Conservation (phyloP, 1,284 basidiomycete genomes). For the Peniophora sp. region DNA sequence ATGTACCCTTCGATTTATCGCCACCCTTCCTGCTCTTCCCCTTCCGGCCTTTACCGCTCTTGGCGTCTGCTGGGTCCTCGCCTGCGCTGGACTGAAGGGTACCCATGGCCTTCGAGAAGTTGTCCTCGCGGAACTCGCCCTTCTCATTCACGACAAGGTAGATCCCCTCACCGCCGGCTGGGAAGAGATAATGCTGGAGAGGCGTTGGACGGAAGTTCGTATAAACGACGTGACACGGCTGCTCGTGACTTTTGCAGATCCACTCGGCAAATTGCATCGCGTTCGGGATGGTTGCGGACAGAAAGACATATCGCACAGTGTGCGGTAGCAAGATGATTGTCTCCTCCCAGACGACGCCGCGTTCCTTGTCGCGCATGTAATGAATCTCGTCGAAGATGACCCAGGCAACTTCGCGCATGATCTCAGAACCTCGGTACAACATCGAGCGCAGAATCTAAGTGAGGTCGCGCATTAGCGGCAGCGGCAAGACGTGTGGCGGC, state of each 20-base stretch:
- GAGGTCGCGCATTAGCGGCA: background rate
- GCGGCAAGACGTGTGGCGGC: background rate
- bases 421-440: constrained; percentile 97
- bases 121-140: constrained; percentile 94
- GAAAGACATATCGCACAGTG: constrained; percentile 94
- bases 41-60: constrained; percentile 76
- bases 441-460: constrained; percentile 93
- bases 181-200: constrained; percentile 97
- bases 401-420: constrained; percentile 99
- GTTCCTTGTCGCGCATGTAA: constrained; percentile 98
- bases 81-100: constrained; percentile 79
- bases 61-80: constrained; percentile 89
- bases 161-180: constrained; percentile 93
- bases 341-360: constrained; percentile 84
- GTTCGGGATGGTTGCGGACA: constrained; percentile 99
- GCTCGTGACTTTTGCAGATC: constrained; percentile 96
- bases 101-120: constrained; percentile 98
- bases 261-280: constrained; percentile 99
- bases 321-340: constrained; percentile 97
- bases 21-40: constrained; percentile 88
- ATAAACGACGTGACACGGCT: constrained; percentile 99
- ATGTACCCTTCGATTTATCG: constrained; percentile 76
- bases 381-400: constrained; percentile 99
- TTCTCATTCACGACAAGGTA: constrained; percentile 98
- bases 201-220: constrained; percentile 99